Base-by-base conservation (phyloP, 1,284 basidiomycete genomes). In the Lignosus rhinocerotis region DNA sequence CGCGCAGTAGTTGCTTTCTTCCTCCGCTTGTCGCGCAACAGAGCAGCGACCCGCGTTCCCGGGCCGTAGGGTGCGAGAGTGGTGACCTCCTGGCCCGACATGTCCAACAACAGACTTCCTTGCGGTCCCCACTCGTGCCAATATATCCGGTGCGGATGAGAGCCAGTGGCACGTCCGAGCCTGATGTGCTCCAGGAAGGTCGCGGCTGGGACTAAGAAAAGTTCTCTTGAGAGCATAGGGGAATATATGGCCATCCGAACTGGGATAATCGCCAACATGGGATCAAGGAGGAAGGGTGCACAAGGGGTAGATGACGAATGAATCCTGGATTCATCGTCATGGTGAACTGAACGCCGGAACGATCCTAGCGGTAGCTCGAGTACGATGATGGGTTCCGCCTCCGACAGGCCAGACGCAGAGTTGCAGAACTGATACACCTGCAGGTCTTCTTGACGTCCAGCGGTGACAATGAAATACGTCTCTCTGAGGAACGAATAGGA, bases 41-140 rank as follows among this genome's bases (percentile, higher is more conserved):
- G 46, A 9, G 53, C 19, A 21, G 51, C 39, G 17, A 58, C 33
- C 11, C 56, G 51, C 6, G 51, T 45, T 11, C 56, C n/a, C n/a
- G n/a, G n/a, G n/a, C n/a, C 56, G 30, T 39, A 53, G 9, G 56
- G 41, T 25, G 21, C 43, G 34, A 49, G 50, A 3, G 43, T 33
- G 12, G 41, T 38, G 16, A 44, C 33, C 14, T 33, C 36, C 6
- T 34, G 47, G 10, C 21, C 46, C 9, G 51, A 47, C 41, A 53
- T 41, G 47, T 53, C 36, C 38, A 58, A 47, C 16, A 58, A 21
- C 33, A 58, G 50, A 32, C 49, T 36, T n/a, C 56, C 56, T 6
- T 30, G 16, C n/a, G 39, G 51, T 25, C 51, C 56, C 56, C 56
- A 58, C 16, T 58, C 56, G 41, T 58, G 56, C 56, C 56, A 58